Evolutionary conservation across 495 filamentous ascomycete species (phyloP), one percentile per base, ranked within the genome.

Genomic region (Aspergillus affinis): DNA sequence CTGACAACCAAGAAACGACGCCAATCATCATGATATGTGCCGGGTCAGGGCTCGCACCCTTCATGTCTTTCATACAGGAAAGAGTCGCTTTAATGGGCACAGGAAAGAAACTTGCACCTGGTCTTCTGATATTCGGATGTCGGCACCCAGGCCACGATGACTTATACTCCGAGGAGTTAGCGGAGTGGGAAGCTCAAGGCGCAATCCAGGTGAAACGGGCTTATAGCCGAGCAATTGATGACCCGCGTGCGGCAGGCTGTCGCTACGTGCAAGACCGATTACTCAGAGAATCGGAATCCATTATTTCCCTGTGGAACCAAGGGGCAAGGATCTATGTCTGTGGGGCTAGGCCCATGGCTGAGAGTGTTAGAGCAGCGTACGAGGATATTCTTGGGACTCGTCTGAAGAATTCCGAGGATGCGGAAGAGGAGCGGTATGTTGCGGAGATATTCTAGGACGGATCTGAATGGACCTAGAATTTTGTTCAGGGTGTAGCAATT

Each of bases 311-410:
- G 27, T 63, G 30, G 26, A 41, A 23, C 2, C 20, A 56, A 0
- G 61, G 61, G 4, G 61, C 61, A 4, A 47, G 23, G 23, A 20
- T 63, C 4, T 63, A 56, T 48, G 48, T 63, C 41, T 63, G 61
- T 32, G 61, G 61, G 3, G 30, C 48, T n/a, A 27, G 49, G 20
- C n/a, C 49, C 17, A 29, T 51, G 15, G 49, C 21, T 3, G 48
- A 49, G 48, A 6, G 30, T 12, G 30, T 32, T 32, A 32, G 30
- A 12, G 30, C 30, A 6, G 30, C 30, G 10, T 32, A 6, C 7
- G 30, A 32, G 30, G 30, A 32, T 7, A 32, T 32, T 8, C 30
- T 32, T 32, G 30, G 30, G 30, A 32, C 30, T 32, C 30, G 6
- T 1, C 10, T 32, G 30, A 32, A 32, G 30, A 6, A 32, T 8